These are phyloP conservation scores for Cercophora samala DNA, from an alignment of 495 filamentous ascomycete genomes.

Conservation along the genomic window DNA sequence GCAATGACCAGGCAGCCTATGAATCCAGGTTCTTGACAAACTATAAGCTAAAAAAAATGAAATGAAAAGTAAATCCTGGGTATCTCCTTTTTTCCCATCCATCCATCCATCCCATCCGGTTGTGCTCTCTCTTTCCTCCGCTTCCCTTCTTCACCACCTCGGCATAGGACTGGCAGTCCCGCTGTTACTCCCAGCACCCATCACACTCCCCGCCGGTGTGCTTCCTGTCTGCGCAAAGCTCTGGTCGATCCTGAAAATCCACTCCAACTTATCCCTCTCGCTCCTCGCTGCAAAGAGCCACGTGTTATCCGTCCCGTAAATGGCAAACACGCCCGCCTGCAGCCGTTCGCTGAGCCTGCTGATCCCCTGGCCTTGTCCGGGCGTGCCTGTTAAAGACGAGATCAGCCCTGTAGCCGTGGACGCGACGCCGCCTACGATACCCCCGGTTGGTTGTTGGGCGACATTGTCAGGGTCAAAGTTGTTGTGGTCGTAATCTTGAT, in stretches of 20 bases:
- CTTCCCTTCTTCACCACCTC: not conserved
- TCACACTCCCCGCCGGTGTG: not conserved
- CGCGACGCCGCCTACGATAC: not conserved
- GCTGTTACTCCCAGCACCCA: not conserved
- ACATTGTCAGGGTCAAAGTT: not conserved
- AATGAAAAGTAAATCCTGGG: not conserved
- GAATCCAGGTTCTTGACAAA: not conserved
- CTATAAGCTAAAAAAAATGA: not conserved
- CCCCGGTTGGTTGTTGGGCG: not conserved
- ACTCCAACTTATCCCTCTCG: slow-evolving; percentile 88
- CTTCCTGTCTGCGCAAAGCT: slow-evolving; percentile 29
- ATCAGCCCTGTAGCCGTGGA: slow-evolving; percentile 1
- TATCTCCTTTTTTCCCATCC: not conserved
- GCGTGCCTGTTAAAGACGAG: slow-evolving; percentile 28
- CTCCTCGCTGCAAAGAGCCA: slow-evolving; percentile 88
- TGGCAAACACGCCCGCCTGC: slow-evolving; percentile 76
- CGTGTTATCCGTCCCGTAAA: slow-evolving; percentile 89
- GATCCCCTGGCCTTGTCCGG: slow-evolving; percentile 29
- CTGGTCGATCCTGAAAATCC: slow-evolving; percentile 80
- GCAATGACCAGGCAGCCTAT: not conserved
- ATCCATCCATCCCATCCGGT: not conserved
- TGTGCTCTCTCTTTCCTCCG: not conserved
- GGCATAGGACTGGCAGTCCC: not conserved
- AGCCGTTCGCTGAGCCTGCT: slow-evolving; percentile 49
- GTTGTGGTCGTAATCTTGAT: slow-evolving; percentile 12